A percentile compares a stretch with the other conserved stretches of the same genome.
Evolutionary conservation across 2,329 filamentous ascomycete species (phyloP).

Genomic region (Teratosphaeria pseudoeucalypti): DNA sequence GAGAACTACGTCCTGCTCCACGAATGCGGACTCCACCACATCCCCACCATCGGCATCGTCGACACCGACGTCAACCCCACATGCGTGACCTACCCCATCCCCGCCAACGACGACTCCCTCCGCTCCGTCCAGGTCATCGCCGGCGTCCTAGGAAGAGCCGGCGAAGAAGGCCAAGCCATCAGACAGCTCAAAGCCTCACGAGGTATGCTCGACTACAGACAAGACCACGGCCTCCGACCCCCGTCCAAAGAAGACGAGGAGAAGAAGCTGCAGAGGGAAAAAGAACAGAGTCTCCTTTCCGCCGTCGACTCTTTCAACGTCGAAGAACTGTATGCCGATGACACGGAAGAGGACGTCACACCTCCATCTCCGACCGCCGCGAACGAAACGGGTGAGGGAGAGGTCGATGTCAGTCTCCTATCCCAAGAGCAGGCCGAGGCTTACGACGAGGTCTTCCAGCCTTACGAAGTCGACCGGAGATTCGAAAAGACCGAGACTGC

Average conservation of each 20-base stretch:
- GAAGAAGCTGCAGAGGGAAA: not conserved
- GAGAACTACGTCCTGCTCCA: constrained; percentile 87
- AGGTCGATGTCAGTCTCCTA: not conserved
- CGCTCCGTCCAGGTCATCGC: constrained; percentile 72
- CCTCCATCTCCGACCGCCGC: not conserved
- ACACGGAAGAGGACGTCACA: not conserved
- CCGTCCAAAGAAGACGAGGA: constrained; percentile 12
- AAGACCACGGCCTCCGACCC: constrained; percentile 23
- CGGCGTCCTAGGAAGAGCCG: constrained; percentile 75
- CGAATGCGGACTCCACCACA: constrained; percentile 77
- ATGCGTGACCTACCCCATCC: constrained; percentile 93
- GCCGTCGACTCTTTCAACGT: constrained; percentile 2
- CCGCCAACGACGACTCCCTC: constrained; percentile 92
- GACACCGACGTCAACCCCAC: constrained; percentile 89
- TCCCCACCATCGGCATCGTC: constrained; percentile 89
- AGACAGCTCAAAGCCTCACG: constrained; percentile 52
- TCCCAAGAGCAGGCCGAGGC: not conserved
- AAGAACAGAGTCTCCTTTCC: constrained; percentile 1
- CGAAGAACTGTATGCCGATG: not conserved
- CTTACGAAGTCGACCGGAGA: not conserved
- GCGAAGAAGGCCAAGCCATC: constrained; percentile 58
- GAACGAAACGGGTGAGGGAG: not conserved
- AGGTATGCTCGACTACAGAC: constrained; percentile 51
- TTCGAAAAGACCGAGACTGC: not conserved
- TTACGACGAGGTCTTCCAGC: not conserved